These are phyloP conservation scores for Plantago major DNA, from an alignment of 257 asterid genomes.

Conservation along the genomic window DNA sequence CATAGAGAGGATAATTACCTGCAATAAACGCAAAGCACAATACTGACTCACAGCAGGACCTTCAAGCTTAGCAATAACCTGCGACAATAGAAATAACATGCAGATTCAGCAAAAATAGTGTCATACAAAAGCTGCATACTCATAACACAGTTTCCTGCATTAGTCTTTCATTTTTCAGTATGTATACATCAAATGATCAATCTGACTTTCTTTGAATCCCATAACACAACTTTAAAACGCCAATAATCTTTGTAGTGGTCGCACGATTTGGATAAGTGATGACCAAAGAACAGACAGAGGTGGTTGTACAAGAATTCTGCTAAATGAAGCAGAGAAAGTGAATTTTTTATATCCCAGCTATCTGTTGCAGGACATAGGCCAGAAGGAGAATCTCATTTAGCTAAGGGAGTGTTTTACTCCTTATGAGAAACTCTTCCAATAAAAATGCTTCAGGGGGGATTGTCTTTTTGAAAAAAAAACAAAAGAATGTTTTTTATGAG, in stretches of 20 bases:
- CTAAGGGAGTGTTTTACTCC: too few relatives aligned
- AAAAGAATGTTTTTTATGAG: too few relatives aligned
- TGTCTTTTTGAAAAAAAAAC: too few relatives aligned
- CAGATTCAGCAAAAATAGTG: slow-evolving; percentile 23
- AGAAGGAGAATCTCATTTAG: too few relatives aligned
- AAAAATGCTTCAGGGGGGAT: too few relatives aligned
- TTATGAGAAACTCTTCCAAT: too few relatives aligned
- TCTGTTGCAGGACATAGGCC: too few relatives aligned
- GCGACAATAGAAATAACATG: slow-evolving; percentile 33
- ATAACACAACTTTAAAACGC: slow-evolving; percentile 8
- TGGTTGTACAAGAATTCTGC: too few relatives aligned
- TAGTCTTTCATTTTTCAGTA: slow-evolving; percentile 6
- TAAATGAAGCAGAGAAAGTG: too few relatives aligned
- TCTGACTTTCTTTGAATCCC: slow-evolving; percentile 1
- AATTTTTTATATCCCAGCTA: too few relatives aligned
- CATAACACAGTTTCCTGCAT: slow-evolving; percentile 1
- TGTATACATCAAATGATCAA: not conserved
- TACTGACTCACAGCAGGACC: slow-evolving; percentile 96
- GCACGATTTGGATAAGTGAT: too few relatives aligned
- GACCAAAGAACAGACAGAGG: slow-evolving; percentile 1
- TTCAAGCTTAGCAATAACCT: slow-evolving; percentile 99
- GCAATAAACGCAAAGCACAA: slow-evolving; percentile 89
- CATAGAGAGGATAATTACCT: slow-evolving; percentile 48
- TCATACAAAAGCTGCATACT: slow-evolving; percentile 18
- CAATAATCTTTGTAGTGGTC: not conserved